Evolutionary conservation across 2,329 filamentous ascomycete genomes (phyloP), one percentile per base, ranked within the genome.

Genomic region (Alternaria burnsii): DNA sequence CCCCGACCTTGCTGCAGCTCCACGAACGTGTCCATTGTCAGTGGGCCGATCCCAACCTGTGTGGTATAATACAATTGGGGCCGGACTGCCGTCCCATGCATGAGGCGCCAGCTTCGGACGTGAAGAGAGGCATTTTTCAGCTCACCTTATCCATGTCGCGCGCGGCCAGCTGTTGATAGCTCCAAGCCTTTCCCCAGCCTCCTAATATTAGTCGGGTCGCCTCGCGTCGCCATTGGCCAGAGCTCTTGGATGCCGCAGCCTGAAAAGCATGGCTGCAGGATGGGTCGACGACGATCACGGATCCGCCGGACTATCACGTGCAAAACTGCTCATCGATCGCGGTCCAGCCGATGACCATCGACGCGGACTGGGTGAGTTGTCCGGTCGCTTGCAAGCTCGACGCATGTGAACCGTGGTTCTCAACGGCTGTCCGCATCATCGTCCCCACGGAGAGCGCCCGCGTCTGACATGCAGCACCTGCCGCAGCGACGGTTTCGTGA

Each of bases 31-130:
- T 61, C 54, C 61, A 61, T 56, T 57, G 59, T 58, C 51, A 50
- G 63, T 69, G 63, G 63, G 65, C 61, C 59, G 58, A 44, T 55
- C 64, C 46, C 63, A 56, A 61, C 63, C 61, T 62, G 68, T 75
- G 76, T 78, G 75, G 74, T 71, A 65, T 61, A 2, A 47, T 51
- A 60, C 73, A 67, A 78, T 78, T 78, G 76, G 74, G 65, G 67
- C 65, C 52, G 41, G 52, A 8, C 42, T 12, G 18, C 53, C 47
- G 44, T 63, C 54, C 55, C 65, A 71, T 76, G 70, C 69, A 69
- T 52, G 55, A 58, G 55, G 52, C 67, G 63, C 67, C 72, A 70
- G 71, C 71, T 69, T 69, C 67, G 55, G 63, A 47, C 54, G 42
- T 55, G 41, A 26, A 47, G 48, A 66, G 58, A 56, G 58, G 47